Conservation (phyloP, 2,329 filamentous ascomycete species). For the Colletotrichum caudatum region DNA sequence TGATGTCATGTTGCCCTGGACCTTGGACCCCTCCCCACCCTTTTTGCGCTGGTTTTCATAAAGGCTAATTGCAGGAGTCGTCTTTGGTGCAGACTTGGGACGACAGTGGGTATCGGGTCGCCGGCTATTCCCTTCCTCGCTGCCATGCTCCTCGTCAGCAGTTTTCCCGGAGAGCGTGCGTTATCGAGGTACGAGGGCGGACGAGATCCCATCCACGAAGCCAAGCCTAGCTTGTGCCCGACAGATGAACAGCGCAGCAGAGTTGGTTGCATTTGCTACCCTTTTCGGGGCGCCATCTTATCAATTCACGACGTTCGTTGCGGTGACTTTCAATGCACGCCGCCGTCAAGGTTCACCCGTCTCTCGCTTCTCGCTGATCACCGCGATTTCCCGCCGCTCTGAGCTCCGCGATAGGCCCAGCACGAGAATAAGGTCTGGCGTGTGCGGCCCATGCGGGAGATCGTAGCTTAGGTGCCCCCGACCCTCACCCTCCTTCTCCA, state of each 20-base stretch:
- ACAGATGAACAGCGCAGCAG: background rate
- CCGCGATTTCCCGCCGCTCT: slow-evolving; percentile 7
- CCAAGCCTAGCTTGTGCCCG: background rate
- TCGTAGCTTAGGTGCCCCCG: slow-evolving; percentile 14
- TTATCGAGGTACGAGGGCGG: background rate
- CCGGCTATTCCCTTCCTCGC: slow-evolving; percentile 10
- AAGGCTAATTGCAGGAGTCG: slow-evolving; percentile 39
- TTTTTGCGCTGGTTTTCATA: slow-evolving; percentile 31
- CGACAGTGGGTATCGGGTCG: slow-evolving; percentile 24
- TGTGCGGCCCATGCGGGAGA: slow-evolving; percentile 41
- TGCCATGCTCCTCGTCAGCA: background rate
- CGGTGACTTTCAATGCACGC: slow-evolving; percentile 12
- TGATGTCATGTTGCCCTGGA: slow-evolving; percentile 37
- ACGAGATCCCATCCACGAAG: background rate
- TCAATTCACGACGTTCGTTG: slow-evolving; percentile 9
- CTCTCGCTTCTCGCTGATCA: slow-evolving; percentile 17
- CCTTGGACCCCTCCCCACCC: slow-evolving; percentile 10
- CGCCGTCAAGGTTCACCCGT: slow-evolving; percentile 2
- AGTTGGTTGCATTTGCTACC: background rate
- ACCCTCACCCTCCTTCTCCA: background rate
- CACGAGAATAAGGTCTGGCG: slow-evolving; percentile 39
- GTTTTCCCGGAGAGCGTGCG: slow-evolving; percentile 21
- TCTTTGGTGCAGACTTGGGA: slow-evolving; percentile 35
- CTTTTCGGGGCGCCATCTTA: background rate
- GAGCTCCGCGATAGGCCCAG: slow-evolving; percentile 31